Base-by-base conservation (phyloP, 176 grass and related monocot genomes). In the Oropetium thomaeum region DNA sequence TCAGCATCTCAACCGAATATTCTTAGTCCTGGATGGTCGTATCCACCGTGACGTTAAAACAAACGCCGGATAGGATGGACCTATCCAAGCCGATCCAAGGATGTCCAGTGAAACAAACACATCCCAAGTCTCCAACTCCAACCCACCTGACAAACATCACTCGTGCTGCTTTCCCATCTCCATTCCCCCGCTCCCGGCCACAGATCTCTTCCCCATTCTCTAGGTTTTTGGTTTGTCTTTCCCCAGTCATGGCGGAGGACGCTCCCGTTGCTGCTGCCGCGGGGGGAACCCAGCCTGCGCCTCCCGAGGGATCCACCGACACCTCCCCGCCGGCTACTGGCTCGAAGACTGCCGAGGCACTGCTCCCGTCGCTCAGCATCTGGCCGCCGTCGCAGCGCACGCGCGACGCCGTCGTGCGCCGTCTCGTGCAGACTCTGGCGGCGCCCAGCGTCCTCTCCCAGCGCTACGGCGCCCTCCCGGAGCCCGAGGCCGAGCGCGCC, bases 321-420 rank as follows among this genome's bases (percentile, higher is more conserved):
- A 25, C 74, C 0, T 12, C 76, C 22, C 3, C 68, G 48, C 39
- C 70, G 4, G 8, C 57, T 0, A 3, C 79, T 1, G 19, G 32
- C 0, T 39, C 53, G 13, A 85, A 85, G 74, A 13, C 32, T 3
- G 11, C 40, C 51, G 81, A 78, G 81, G 64, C 77, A 23, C 70
- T 84, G 66, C 65, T 77, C 14, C 55, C 82, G 32, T 86, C 84
- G 65, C 80, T 93, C 58, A 93, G 83, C 70, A 91, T 98, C 88
- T 98, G 95, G 91, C 91, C 91, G 20, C 95, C 90, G 33, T 78
- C 89, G 35, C 95, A 98, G 88, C 89, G 91, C 83, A 98, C 95
- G 43, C 95, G 88, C 39, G 91, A 97, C 62, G 95, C 91, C 54
- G 95, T 97, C 10, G 81, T 93, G 62, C 86, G 82, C 41, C 95